Evolutionary conservation across 257 asterid genomes (phyloP).

Genomic region (Jacaranda mimosifolia): DNA sequence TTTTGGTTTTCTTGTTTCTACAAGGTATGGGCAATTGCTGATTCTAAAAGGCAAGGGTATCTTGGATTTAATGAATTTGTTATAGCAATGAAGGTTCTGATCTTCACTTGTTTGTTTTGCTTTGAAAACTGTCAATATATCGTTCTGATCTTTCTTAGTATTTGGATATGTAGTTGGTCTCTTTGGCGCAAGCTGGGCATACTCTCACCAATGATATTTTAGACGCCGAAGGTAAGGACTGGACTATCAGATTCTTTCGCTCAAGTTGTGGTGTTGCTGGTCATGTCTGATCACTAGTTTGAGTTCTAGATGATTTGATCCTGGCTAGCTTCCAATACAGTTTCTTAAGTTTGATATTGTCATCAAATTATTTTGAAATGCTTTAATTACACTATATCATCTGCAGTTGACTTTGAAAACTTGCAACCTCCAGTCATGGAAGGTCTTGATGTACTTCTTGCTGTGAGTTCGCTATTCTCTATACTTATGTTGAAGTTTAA

Average conservation of each 20-base stretch:
- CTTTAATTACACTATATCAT: slow-evolving; percentile 20
- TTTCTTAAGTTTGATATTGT: slow-evolving; percentile 10
- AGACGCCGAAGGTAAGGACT: slow-evolving; percentile 54
- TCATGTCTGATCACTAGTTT: not conserved
- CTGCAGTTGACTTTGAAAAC: slow-evolving; percentile 76
- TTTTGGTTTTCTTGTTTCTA: not conserved
- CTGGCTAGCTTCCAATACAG: slow-evolving; percentile 4
- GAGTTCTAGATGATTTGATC: not conserved
- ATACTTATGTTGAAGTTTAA: slow-evolving; percentile 7
- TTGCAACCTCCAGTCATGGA: slow-evolving; percentile 78
- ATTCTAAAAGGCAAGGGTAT: slow-evolving; percentile 82
- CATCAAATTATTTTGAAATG: slow-evolving; percentile 18
- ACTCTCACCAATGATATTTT: slow-evolving; percentile 52
- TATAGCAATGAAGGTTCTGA: slow-evolving; percentile 73
- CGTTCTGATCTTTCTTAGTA: slow-evolving; percentile 32
- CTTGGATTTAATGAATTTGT: slow-evolving; percentile 78
- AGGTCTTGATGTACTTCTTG: slow-evolving; percentile 67
- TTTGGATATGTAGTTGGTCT: slow-evolving; percentile 56
- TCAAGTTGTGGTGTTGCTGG: not conserved
- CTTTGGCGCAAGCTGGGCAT: slow-evolving; percentile 83
- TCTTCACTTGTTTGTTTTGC: slow-evolving; percentile 24
- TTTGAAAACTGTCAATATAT: slow-evolving; percentile 7
- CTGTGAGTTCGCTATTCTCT: slow-evolving; percentile 59
- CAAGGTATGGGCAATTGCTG: slow-evolving; percentile 90
- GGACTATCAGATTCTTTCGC: slow-evolving; percentile 3